Evolutionary conservation across 1,284 basidiomycete genomes (phyloP).

Genomic region (Sanghuangporus weigelae): DNA sequence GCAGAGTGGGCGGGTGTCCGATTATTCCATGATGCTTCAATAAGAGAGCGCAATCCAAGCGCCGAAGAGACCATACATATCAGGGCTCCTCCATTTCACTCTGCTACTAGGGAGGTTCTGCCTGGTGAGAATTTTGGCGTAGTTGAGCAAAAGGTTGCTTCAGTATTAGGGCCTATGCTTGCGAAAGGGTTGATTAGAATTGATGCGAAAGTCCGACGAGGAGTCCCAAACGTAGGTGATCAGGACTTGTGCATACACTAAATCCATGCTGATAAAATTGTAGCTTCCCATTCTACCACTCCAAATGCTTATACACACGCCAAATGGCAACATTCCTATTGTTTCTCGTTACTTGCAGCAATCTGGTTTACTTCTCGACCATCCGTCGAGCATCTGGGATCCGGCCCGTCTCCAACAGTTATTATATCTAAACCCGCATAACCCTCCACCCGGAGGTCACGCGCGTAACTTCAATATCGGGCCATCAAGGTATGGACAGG

Average conservation of each 20-base stretch:
- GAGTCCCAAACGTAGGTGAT: conserved; percentile 52
- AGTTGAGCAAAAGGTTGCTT: conserved; percentile 78
- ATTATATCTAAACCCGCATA: conserved; percentile 88
- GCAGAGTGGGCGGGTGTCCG: conserved; percentile 76
- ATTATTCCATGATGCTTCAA: conserved; percentile 64
- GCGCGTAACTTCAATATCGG: conserved; percentile 35
- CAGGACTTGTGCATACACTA: conserved; percentile 16
- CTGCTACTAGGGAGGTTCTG: conserved; percentile 44
- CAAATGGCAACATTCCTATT: conserved; percentile 82
- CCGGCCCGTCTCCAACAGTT: conserved; percentile 51
- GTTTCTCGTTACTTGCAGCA: conserved; percentile 74
- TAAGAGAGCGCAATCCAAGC: conserved; percentile 42
- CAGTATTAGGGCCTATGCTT: conserved; percentile 74
- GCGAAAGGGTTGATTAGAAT: conserved; percentile 78
- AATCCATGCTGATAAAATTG: conserved; percentile 5
- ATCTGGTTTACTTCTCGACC: conserved; percentile 70
- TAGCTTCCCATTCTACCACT: conserved; percentile 78
- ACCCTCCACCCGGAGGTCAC: conserved; percentile 69
- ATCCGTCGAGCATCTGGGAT: conserved; percentile 63
- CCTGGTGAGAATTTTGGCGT: conserved; percentile 74
- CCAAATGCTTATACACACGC: conserved; percentile 86
- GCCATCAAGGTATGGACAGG: conserved; percentile 38
- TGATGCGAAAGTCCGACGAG: conserved; percentile 74
- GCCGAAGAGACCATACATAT: conserved; percentile 80
- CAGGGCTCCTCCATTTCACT: conserved; percentile 53